Percentiles rank a stretch among this genome's conserved stretches.
These are phyloP conservation scores for Aspergillus novoparasiticus DNA, from an alignment of 2,329 filamentous ascomycete species.

Conservation along the genomic window DNA sequence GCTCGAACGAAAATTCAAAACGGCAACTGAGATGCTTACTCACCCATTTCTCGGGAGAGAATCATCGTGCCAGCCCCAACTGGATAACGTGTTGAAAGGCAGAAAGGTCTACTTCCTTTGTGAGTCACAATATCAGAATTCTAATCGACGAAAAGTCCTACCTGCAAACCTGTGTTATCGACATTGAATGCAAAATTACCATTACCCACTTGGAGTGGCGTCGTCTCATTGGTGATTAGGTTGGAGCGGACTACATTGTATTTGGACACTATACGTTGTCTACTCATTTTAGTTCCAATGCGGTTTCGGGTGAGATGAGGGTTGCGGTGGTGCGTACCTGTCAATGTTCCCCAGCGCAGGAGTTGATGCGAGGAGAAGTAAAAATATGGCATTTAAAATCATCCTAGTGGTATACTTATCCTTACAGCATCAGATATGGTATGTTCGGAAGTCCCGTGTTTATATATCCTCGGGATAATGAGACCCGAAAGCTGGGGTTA, in stretches of 20 bases:
- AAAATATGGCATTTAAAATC: background rate
- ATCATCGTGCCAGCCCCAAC: slow-evolving; percentile 23
- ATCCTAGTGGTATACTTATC: background rate
- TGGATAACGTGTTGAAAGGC: slow-evolving; percentile 19
- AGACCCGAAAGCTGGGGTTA: background rate
- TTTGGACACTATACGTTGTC: slow-evolving; percentile 11
- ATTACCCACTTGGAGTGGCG: slow-evolving; percentile 20
- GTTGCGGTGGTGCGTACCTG: background rate
- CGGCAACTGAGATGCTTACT: background rate
- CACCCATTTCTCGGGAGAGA: slow-evolving; percentile 16
- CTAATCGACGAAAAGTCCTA: background rate
- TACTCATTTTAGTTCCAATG: background rate
- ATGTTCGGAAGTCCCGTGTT: too few relatives aligned
- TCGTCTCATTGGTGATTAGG: slow-evolving; percentile 17
- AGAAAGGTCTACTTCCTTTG: slow-evolving; percentile 9
- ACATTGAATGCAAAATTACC: slow-evolving; percentile 21
- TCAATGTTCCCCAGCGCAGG: slow-evolving; percentile 3
- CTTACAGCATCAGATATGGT: background rate
- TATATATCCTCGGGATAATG: background rate
- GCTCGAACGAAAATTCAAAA: background rate
- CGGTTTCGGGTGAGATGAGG: background rate
- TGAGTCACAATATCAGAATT: background rate
- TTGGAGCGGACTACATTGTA: slow-evolving; percentile 16
- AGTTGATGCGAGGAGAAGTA: background rate
- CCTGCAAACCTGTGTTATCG: slow-evolving; percentile 21